Base-by-base conservation (phyloP, 31 red algal species). In the Asparagopsis taxiformis region DNA sequence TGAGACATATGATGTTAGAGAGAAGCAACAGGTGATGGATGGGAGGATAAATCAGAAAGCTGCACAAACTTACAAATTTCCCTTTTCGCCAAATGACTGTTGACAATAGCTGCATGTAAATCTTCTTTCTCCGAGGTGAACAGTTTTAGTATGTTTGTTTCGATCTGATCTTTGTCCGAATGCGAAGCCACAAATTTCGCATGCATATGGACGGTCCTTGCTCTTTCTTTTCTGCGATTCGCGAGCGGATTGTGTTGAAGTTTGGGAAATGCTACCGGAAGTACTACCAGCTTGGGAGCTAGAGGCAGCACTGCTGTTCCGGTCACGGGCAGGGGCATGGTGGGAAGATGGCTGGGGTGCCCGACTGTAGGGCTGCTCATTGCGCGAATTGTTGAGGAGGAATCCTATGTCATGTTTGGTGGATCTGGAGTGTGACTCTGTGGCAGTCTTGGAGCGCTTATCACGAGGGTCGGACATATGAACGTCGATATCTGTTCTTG, bases 91-190 rank as follows among this genome's bases (percentile, higher is more conserved):
- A 64, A 91, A 91, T 8, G 58, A 50, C n/a, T 77, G 73, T 19
- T 25, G 0, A 72, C 88, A 91, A 37, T 91, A 83, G 31, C 28
- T 16, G 29, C 88, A 91, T 25, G 43, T 23, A 62, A 83, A 91
- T 57, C 75, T 75, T 7, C 88, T 52, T 48, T 91, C 77, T n/a
- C 79, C 54, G 37, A 82, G 72, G 44, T 92, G 89, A 33, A 92
- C 89, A 36, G 79, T 92, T 38, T 78, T 68, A 17, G 83, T 35
- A 49, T 92, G 89, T 54, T 92, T 92, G 65, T 70, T 74, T 10
- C 79, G 79, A 35, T 82, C 80, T 0, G 79, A 84, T 9, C 78
- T 39, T 30, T 84, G 74, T 36, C 72, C 67, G 48, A 92, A 92
- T 3, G 80, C 56, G 23, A 84, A 85, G 58, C 74, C 73, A 49